phyloP scores from a whole-genome alignment of 2,329 filamentous ascomycete species.

The Sarocladiaceae sp. region DNA sequence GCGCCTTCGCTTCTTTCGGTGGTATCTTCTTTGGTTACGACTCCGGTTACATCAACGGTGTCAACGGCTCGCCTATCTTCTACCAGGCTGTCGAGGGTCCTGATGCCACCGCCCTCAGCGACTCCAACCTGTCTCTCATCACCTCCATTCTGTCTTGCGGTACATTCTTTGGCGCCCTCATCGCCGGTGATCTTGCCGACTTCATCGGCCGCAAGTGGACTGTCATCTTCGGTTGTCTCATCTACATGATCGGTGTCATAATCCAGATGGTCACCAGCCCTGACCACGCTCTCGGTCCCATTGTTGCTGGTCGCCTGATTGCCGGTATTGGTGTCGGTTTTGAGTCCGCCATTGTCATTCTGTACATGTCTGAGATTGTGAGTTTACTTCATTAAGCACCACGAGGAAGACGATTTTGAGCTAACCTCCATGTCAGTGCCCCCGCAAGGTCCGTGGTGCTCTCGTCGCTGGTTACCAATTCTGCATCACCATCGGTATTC shows the following conservation, averaged over 20 bases:
- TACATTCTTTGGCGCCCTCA: constrained; percentile 75
- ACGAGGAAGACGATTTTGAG: not conserved
- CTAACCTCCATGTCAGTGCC: constrained; percentile 31
- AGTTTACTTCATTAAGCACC: constrained; percentile 19
- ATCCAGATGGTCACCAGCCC: constrained; percentile 57
- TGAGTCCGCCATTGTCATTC: constrained; percentile 73
- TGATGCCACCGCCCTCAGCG: constrained; percentile 27
- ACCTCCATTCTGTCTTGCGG: constrained; percentile 73
- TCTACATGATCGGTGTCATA: constrained; percentile 67
- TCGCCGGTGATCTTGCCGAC: constrained; percentile 75
- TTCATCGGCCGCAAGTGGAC: constrained; percentile 69
- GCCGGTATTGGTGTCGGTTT: constrained; percentile 78
- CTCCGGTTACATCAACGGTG: constrained; percentile 62
- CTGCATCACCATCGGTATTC: constrained; percentile 74
- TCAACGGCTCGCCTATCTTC: constrained; percentile 49
- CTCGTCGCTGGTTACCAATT: constrained; percentile 82
- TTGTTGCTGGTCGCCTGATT: constrained; percentile 70
- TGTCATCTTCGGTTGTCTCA: constrained; percentile 64
- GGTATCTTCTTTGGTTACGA: constrained; percentile 70
- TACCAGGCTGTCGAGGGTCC: constrained; percentile 44
- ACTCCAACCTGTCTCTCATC: constrained; percentile 51
- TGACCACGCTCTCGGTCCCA: constrained; percentile 49
- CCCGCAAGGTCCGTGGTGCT: constrained; percentile 70
- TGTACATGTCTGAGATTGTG: constrained; percentile 83
- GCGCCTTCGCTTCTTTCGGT: constrained; percentile 59